Conservation (phyloP, 2,329 filamentous ascomycete genomes). For the Hymenoscyphus infarciens region DNA sequence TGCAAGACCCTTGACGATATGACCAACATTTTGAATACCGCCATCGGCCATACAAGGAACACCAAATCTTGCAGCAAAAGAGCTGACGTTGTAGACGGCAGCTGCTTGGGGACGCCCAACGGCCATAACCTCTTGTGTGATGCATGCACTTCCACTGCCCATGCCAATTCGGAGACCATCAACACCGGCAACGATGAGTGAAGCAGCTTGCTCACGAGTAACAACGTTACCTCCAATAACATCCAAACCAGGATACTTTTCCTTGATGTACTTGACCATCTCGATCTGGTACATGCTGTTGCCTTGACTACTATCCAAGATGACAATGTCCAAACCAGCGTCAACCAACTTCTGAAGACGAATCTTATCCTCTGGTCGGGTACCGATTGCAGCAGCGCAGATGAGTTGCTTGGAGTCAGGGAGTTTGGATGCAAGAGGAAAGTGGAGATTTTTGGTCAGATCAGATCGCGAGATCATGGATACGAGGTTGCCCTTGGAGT, state of each 20-base stretch:
- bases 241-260: slow-evolving; percentile 78
- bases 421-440: slow-evolving; percentile 92
- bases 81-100: slow-evolving; percentile 83
- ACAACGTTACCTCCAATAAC: slow-evolving; percentile 99
- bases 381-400: slow-evolving; percentile 91
- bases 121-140: slow-evolving; percentile 99
- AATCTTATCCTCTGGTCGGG: slow-evolving; percentile 85
- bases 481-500: slow-evolving; percentile 77
- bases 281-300: slow-evolving; percentile 99
- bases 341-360: slow-evolving; percentile 86
- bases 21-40: slow-evolving; percentile 96
- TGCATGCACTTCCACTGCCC: slow-evolving; percentile 97
- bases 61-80: slow-evolving; percentile 88
- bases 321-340: slow-evolving; percentile 89
- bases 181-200: slow-evolving; percentile 86
- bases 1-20: slow-evolving; percentile 97
- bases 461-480: slow-evolving; percentile 93
- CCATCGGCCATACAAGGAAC: slow-evolving; percentile 98
- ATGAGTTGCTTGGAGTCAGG: slow-evolving; percentile 97
- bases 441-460: slow-evolving; percentile 97
- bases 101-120: slow-evolving; percentile 95
- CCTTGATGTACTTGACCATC: slow-evolving; percentile 96
- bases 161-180: slow-evolving; percentile 98
- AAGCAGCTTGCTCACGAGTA: slow-evolving; percentile 91
- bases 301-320: slow-evolving; percentile 94